Evolutionary conservation across 352 stramenopile species (phyloP), one percentile per base, ranked within the genome.

Genomic region (Phytophthora crassamura): DNA sequence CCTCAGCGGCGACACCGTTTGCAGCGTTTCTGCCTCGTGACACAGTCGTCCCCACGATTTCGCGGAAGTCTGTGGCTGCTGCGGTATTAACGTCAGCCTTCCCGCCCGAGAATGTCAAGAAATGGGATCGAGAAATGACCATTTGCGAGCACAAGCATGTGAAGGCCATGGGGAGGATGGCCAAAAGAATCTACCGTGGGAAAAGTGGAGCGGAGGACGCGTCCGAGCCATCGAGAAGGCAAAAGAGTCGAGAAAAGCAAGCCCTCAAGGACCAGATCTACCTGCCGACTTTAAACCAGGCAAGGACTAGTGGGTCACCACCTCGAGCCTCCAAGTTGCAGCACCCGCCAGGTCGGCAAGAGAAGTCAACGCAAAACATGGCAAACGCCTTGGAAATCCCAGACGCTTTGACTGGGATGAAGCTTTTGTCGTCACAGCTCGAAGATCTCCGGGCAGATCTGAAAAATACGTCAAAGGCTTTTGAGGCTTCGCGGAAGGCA

Each of bases 351-450:
- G 18, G 43, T 61, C 39, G 42, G 36, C 16, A 32, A 12, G 34
- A 36, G 18, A 12, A 50, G 30, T 14, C 28, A 0, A n/a, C 15
- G 11, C 39, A 57, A 45, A 15, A 38, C 6, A 18, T 7, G 14
- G 11, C 6, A 16, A 46, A 16, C 10, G 32, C 32, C 15, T 16
- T 52, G 40, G 41, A 25, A 45, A 36, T 71, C 20, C 67, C 67
- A 33, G 46, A 57, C 20, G 49, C 47, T 36, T 73, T 81, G 38
- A 45, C 69, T 18, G 75, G 75, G 2, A 71, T 67, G 12, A 77
- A 74, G 15, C 22, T 84, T 25, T 59, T 82, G 14, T 82, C 77
- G 7, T 74, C 78, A 3, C 76, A 85, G 22, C 33, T 89, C 2
- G 50, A 75, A 2, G 60, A 57, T 14, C 59, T 89, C 10, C 77